A percentile compares a stretch with the other conserved stretches of the same genome.
Evolutionary conservation across 78 protist genomes (phyloP).

Genomic region (Protostelium mycophagum): DNA sequence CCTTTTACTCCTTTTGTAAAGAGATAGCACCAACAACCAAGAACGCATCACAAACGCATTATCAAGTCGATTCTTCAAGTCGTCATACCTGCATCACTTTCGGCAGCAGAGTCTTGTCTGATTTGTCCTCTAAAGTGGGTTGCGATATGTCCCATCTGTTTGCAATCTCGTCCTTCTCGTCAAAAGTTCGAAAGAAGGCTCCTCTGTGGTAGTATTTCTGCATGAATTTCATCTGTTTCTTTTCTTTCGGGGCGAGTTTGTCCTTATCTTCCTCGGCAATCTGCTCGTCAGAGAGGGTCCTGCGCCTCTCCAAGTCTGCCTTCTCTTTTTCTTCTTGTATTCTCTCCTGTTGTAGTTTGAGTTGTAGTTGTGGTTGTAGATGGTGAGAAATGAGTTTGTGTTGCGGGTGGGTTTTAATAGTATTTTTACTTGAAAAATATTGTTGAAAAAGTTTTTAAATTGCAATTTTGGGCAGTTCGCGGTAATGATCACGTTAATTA

Average conservation of each 20-base stretch:
- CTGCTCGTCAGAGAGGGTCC: constrained; percentile 38
- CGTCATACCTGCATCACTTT: constrained; percentile 41
- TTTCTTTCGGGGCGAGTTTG: not conserved
- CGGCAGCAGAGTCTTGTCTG: constrained; percentile 33
- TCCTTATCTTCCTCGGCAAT: constrained; percentile 15
- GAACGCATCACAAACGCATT: too few species aligned
- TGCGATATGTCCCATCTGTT: constrained; percentile 39
- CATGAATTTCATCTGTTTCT: constrained; percentile 28
- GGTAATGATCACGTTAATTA: too few species aligned
- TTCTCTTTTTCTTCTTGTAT: constrained; percentile 8
- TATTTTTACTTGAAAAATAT: too few species aligned
- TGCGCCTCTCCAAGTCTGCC: constrained; percentile 19
- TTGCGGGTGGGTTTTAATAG: too few species aligned
- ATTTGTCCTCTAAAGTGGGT: constrained; percentile 46
- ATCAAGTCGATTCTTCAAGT: not conserved
- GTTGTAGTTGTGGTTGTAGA: constrained; percentile 2
- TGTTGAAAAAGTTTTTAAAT: too few species aligned
- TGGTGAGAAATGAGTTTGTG: not conserved
- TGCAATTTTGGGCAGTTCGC: too few species aligned
- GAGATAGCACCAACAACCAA: too few species aligned
- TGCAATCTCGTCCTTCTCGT: constrained; percentile 49
- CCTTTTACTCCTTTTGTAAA: too few species aligned
- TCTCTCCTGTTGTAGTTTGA: constrained; percentile 1
- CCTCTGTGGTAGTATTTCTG: constrained; percentile 66
- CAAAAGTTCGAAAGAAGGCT: constrained; percentile 37